Evolutionary conservation across 805 yeast genomes (phyloP), one percentile per base, ranked within the genome.

Genomic region (Candida mattraensis): DNA sequence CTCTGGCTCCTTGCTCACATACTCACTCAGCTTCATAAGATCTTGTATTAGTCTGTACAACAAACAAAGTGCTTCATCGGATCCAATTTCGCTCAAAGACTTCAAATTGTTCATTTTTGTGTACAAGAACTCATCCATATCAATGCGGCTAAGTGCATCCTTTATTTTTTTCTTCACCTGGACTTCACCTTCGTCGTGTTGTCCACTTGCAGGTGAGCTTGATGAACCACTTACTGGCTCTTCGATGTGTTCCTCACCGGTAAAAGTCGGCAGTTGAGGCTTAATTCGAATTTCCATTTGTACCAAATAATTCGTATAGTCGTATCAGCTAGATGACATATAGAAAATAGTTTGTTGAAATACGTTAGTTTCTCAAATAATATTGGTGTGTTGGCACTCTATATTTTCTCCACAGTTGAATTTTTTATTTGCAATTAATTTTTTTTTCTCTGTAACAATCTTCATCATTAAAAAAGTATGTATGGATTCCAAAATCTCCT

Each of bases 121-220:
- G 14, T 47, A 17, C 21, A 54, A 19, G 55, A 67, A 36, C 37
- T 64, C 46, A 51, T 61, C 52, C 49, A 66, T 20, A 59, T 75
- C 40, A 3, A 57, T 34, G 4, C 51, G 33, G 7, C 17, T 22
- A 7, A 13, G n/a, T 8, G 11, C 23, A 20, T 11, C 23, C 23
- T 20, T 20, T 11, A 8, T 20, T 20, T 38, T 7, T 27, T 7
- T 13, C 12, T 7, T 8, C 18, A 5, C 18, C 18, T n/a, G 10
- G 30, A 18, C 30, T 15, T 27, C 11, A 18, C 30, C 16, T 7
- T 27, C 23, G 17, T 24, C 22, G 23, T 16, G 14, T 23, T 20
- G 26, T 23, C 13, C 17, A 9, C n/a, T 15, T 5, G 29, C 15
- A 26, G 15, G 22, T 9, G 35, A 22, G 28, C 5, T 34, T 20